Evolutionary conservation across 202 grass and related monocot genomes (phyloP).

Genomic region (Schoenoplectus tabernaemontani): DNA sequence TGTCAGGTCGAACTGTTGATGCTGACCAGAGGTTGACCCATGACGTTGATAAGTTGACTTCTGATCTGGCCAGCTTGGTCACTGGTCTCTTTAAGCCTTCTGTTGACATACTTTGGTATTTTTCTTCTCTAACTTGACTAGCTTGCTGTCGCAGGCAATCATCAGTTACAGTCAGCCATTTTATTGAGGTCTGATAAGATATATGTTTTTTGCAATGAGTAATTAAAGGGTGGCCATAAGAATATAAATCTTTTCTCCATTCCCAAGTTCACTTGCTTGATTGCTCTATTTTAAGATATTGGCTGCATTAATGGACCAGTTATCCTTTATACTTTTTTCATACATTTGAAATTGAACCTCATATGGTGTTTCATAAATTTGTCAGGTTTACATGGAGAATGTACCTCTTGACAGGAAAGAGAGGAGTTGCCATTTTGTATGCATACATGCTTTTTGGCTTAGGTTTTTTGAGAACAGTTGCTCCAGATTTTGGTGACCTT

Average conservation of each 20-base stretch:
- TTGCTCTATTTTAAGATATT: not conserved
- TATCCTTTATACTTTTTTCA: constrained; percentile 17
- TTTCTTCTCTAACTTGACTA: constrained; percentile 4
- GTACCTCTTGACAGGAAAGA: constrained; percentile 77
- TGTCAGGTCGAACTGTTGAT: constrained; percentile 79
- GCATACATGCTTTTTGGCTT: constrained; percentile 87
- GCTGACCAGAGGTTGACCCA: constrained; percentile 91
- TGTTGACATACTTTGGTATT: constrained; percentile 96
- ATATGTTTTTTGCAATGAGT: no score
- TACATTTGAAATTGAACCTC: not conserved
- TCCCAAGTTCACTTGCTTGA: not conserved
- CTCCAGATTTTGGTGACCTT: constrained; percentile 72
- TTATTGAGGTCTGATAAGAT: not conserved
- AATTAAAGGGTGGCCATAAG: no score
- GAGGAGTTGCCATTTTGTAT: constrained; percentile 89
- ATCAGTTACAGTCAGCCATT: not conserved
- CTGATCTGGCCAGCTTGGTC: constrained; percentile 88
- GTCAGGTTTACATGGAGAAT: constrained; percentile 99
- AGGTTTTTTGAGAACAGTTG: constrained; percentile 72
- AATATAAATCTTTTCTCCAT: not conserved
- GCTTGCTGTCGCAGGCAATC: not conserved
- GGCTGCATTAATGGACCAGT: no score
- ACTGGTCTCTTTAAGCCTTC: constrained; percentile 97
- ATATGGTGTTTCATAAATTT: constrained; percentile 25
- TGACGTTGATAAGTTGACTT: constrained; percentile 93